Evolutionary conservation across 169 alveolate genomes (phyloP), one percentile per base, ranked within the genome.

Genomic region (Plasmodium coatneyi): DNA sequence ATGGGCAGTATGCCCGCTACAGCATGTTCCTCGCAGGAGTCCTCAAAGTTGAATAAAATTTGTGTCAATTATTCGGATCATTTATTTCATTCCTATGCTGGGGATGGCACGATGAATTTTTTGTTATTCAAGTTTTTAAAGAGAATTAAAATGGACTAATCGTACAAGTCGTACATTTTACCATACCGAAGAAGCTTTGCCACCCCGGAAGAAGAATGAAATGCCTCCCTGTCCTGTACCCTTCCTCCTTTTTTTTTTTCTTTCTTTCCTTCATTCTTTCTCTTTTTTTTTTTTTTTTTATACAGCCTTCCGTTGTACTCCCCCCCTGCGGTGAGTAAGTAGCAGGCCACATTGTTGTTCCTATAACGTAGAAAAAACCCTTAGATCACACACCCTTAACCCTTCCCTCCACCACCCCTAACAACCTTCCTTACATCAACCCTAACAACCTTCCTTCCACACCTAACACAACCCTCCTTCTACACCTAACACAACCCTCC

Each of bases 61-160:
- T 22, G 70, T 52, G 14, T 86, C 46, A 28, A 34, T 9, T 46
- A 28, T 76, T 86, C 93, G 28, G 84, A 86, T 52, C 93, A 86
- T 86, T 74, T 86, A 76, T 86, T 34, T 86, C 93, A 86, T 74
- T 36, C 76, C 28, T 86, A 86, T 74, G 93, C 93, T 19, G 93
- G 93, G 80, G 93, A 86, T 76, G 93, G 93, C 46, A 86, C 76
- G 22, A 49, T 74, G 2, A 86, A 74, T 56, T 76, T 86, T 86
- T 86, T 86, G 80, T 56, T 74, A 30, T 86, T 46, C 41, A 86
- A 86, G 25, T 86, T 86, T 72, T 28, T 86, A 5, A 78, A 46
- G 46, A 39, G 4, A 12, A 5, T 43, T 22, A 71, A 43, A 22
- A 43, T 5, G 54, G 76, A 82, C 6, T 82, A 82, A 22, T 60